A percentile compares a stretch with the other conserved stretches of the same genome.
Conservation (phyloP, 495 filamentous ascomycete species). For the Tuber umbilicatum region DNA sequence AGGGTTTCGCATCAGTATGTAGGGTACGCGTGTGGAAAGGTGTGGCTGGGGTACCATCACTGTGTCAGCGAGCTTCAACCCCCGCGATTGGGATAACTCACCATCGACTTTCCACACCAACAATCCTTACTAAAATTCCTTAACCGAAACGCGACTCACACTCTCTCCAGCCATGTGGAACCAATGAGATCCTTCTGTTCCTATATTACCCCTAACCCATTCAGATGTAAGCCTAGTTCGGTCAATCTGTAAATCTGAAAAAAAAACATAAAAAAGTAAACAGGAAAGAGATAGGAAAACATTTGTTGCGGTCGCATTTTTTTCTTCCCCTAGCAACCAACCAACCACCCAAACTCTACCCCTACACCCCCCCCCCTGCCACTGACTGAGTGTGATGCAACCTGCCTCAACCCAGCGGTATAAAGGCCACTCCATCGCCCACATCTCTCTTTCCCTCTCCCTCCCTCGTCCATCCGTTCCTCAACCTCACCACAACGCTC, state of each 20-base stretch:
- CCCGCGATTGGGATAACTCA: background rate
- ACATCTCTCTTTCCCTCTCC: constrained; percentile 41
- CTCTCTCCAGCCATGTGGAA: background rate
- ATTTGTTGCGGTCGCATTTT: constrained; percentile 43
- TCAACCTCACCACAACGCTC: constrained; percentile 31
- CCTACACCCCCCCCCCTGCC: constrained; percentile 12
- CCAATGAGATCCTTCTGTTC: background rate
- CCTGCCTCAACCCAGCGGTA: constrained; percentile 30
- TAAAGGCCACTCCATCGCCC: constrained; percentile 41
- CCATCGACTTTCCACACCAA: background rate
- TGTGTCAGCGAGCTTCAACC: background rate
- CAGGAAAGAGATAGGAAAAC: background rate
- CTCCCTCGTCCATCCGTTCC: constrained; percentile 43
- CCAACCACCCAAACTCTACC: constrained; percentile 38
- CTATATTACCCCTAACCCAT: background rate
- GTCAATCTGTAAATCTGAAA: background rate
- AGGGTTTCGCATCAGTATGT: constrained; percentile 5
- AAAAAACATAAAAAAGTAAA: background rate
- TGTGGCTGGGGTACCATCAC: constrained; percentile 24
- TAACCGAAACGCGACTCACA: constrained; percentile 2
- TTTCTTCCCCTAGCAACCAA: constrained; percentile 37
- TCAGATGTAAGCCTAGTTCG: background rate
- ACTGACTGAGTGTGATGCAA: constrained; percentile 35
- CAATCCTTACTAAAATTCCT: background rate
- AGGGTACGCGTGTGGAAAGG: constrained; percentile 31